Evolutionary conservation across 2,329 filamentous ascomycete genomes (phyloP), one percentile per base, ranked within the genome.

Genomic region (Blastomyces emzantsi): DNA sequence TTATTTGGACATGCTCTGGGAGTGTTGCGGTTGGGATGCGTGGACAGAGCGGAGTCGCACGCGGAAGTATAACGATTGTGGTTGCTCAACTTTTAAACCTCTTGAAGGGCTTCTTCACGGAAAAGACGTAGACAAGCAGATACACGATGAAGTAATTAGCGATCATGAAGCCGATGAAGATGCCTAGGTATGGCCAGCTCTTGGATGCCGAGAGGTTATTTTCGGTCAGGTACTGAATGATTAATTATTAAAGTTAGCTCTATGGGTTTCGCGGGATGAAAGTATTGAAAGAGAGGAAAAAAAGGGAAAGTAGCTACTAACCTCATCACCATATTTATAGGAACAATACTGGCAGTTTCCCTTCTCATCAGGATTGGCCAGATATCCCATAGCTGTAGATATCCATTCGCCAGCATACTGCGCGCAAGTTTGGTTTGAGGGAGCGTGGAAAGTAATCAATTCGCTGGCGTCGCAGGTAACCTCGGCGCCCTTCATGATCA

Each of bases 261-360:
- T 15, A 30, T 52, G 11, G 52, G 8, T 9, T 28, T 28, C 6
- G 17, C 22, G 30, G 49, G 45, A 28, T 17, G 13, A 15, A 22
- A 13, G 36, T 22, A 39, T 17, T 19, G 8, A 62, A 55, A n/a
- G 39, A 2, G 51, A 15, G 33, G 41, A 9, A 28, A 52, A 61
- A 60, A n/a, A 15, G 5, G 11, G 28, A 28, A 43, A 22, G 22
- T 22, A 58, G 13, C 61, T 62, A 65, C 71, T 69, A 64, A 74
- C 72, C 66, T 75, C 72, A 60, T 74, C 73, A 22, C 73, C 73
- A 39, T 61, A 65, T 19, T 68, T 86, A 77, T 86, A 95, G 1
- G 90, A 87, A 73, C 91, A 96, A 77, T 95, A 96, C 70, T 87
- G 80, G 77, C 91, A 96, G 11, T 80, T 75, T 28, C 78, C 83